Evolutionary conservation across 768 basidiomycete species (phyloP).

Genomic region (Hypsizygus marmoreus): DNA sequence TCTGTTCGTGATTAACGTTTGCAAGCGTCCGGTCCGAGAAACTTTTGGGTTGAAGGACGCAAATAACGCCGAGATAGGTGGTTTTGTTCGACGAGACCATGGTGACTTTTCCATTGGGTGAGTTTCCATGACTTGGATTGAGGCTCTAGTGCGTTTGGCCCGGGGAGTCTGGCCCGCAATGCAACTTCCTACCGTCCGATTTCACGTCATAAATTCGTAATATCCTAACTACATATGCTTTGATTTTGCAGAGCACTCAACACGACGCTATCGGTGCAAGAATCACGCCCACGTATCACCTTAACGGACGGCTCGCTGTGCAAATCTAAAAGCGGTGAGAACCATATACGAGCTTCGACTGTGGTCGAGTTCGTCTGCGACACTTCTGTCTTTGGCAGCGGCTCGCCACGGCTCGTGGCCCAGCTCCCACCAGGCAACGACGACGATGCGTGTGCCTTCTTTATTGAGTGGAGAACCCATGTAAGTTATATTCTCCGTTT

Average conservation of each 20-base stretch:
- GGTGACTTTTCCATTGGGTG: conserved; percentile 78
- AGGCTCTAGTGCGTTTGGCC: not conserved
- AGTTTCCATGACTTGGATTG: conserved; percentile 14
- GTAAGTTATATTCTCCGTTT: conserved; percentile 41
- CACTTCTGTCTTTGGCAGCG: conserved; percentile 55
- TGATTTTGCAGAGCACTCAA: conserved; percentile 57
- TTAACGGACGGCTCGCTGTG: conserved; percentile 70
- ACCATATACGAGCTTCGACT: conserved; percentile 55
- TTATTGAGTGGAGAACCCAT: conserved; percentile 83
- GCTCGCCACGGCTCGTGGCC: conserved; percentile 57
- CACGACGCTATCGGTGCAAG: conserved; percentile 58
- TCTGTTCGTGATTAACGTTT: conserved; percentile 62
- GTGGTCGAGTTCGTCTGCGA: conserved; percentile 82
- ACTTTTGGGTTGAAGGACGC: conserved; percentile 59
- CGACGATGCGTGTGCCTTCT: conserved; percentile 70
- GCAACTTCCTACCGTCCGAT: not conserved
- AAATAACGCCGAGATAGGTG: conserved; percentile 56
- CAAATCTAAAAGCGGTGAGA: conserved; percentile 39
- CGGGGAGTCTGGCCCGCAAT: not conserved
- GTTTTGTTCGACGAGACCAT: conserved; percentile 58
- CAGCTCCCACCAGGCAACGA: conserved; percentile 69
- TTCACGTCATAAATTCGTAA: not conserved
- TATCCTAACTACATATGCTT: not conserved
- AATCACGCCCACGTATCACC: conserved; percentile 55
- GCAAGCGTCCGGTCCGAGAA: conserved; percentile 56